Evolutionary conservation across 352 stramenopile genomes (phyloP).

Genomic region (Pythium scleroteichum): DNA sequence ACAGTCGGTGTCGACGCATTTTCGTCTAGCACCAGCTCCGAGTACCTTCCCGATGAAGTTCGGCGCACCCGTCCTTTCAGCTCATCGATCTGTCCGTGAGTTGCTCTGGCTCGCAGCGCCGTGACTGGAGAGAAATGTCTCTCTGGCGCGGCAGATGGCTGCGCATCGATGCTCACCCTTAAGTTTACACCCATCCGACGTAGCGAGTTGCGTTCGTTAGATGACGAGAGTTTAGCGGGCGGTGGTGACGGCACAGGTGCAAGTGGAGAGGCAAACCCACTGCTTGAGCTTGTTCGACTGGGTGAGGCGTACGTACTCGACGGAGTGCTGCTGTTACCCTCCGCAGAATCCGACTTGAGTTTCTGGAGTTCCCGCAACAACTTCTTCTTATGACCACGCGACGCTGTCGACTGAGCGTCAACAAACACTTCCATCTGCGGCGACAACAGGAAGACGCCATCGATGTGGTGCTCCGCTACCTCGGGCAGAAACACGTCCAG

Average conservation of each 20-base stretch:
- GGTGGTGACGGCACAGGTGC: slow-evolving; percentile 3
- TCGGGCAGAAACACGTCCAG: slow-evolving; percentile 60
- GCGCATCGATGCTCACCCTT: slow-evolving; percentile 51
- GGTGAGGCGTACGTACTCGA: slow-evolving; percentile 9
- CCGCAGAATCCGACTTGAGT: slow-evolving; percentile 37
- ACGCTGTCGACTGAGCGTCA: slow-evolving; percentile 47
- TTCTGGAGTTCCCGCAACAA: slow-evolving; percentile 77
- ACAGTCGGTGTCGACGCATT: slow-evolving; percentile 28
- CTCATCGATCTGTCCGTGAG: slow-evolving; percentile 39
- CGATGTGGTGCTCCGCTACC: slow-evolving; percentile 38
- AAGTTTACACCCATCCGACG: slow-evolving; percentile 53
- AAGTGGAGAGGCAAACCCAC: slow-evolving; percentile 18
- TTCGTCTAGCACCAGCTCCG: slow-evolving; percentile 17
- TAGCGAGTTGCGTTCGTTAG: slow-evolving; percentile 30
- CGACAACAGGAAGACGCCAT: slow-evolving; percentile 52
- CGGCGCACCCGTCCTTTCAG: slow-evolving; percentile 28
- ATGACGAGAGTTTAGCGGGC: neutral
- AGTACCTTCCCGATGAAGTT: slow-evolving; percentile 9
- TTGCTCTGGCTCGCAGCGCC: slow-evolving; percentile 34
- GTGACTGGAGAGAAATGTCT: slow-evolving; percentile 47
- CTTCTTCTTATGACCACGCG: slow-evolving; percentile 77
- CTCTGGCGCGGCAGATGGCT: slow-evolving; percentile 17
- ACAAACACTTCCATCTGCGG: slow-evolving; percentile 52
- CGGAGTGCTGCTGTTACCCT: slow-evolving; percentile 2
- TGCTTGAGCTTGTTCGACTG: neutral